These are phyloP conservation scores for Phyllosticta citrichinensis DNA, from an alignment of 2,329 filamentous ascomycete genomes.

Conservation along the genomic window DNA sequence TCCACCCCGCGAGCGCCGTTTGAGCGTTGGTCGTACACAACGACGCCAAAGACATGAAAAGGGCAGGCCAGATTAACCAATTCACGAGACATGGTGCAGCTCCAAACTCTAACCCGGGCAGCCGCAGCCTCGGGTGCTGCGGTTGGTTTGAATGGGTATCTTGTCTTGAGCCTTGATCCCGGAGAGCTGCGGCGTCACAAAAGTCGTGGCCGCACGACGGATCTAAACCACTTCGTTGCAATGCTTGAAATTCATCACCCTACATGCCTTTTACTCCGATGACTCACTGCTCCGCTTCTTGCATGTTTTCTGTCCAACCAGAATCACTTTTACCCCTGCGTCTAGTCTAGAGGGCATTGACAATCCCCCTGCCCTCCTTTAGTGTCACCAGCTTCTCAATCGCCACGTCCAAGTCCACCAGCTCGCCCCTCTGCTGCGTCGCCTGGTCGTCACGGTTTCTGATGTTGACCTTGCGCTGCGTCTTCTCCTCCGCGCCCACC, in stretches of 20 bases:
- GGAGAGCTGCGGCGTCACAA: neutral
- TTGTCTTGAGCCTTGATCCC: neutral
- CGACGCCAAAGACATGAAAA: neutral
- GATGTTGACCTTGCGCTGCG: slow-evolving; percentile 51
- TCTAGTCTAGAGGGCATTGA: slow-evolving; percentile 18
- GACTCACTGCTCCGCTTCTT: neutral
- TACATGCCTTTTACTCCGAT: neutral
- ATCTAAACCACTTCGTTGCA: neutral
- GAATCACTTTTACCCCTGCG: neutral
- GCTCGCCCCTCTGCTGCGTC: slow-evolving; percentile 52
- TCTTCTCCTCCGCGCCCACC: slow-evolving; percentile 52
- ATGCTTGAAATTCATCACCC: neutral
- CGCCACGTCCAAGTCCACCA: slow-evolving; percentile 51
- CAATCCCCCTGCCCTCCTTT: slow-evolving; percentile 33
- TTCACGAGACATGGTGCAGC: neutral
- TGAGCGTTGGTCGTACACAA: neutral
- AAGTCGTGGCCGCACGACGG: neutral
- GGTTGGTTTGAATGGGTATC: neutral
- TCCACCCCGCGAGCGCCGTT: neutral
- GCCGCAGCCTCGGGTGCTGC: neutral
- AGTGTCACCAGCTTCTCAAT: slow-evolving; percentile 41
- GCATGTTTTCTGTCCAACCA: neutral
- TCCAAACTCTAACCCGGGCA: neutral
- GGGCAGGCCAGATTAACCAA: neutral
- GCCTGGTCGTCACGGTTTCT: slow-evolving; percentile 53